Evolutionary conservation across 2,329 filamentous ascomycete species (phyloP), one percentile per base, ranked within the genome.

Genomic region (Macroventuria anomochaeta): DNA sequence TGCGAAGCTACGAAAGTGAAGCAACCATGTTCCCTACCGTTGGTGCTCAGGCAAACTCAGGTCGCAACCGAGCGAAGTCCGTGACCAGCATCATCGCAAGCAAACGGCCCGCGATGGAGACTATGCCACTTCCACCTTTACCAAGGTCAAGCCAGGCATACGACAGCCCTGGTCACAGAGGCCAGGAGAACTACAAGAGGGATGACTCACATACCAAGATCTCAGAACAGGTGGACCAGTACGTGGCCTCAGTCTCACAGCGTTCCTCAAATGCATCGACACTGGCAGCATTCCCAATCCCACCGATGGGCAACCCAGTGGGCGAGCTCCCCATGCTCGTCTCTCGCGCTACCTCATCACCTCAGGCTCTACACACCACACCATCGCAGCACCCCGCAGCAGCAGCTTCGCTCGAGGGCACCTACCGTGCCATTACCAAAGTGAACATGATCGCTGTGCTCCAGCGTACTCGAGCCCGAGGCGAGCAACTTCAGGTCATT

Each of bases 1-100:
- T 62, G 2, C 56, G 62, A 10, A 51, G 32, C 32, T 63, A 58
- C 21, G 55, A 58, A 31, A 61, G 42, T 15, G 49, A 56, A 40
- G 53, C 54, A 5, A 46, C 34, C 13, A 21, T 57, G 26, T 53
- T 43, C 18, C 36, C 46, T 17, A 54, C 37, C 4, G 46, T 47
- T 51, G 28, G 36, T 18, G 32, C 34, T 15, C 49, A 47, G 12
- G 33, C 34, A 25, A 18, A n/a, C 1, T n/a, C 39, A n/a, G n/a
- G 36, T 12, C 37, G 15, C 7, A 39, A 36, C n/a, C 31, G 53
- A 44, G 25, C 38, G 2, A 48, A 46, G 12, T 50, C 34, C 10
- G 37, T 42, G 18, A 31, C 39, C 17, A 50, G 51, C 29, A 20
- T 49, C 7, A n/a, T 44, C n/a, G 31, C 37, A 6, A 54, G 44